A percentile compares a stretch with the other conserved stretches of the same genome.
Conservation (phyloP, 2,329 filamentous ascomycete species). For the Grosmannia penicillata region DNA sequence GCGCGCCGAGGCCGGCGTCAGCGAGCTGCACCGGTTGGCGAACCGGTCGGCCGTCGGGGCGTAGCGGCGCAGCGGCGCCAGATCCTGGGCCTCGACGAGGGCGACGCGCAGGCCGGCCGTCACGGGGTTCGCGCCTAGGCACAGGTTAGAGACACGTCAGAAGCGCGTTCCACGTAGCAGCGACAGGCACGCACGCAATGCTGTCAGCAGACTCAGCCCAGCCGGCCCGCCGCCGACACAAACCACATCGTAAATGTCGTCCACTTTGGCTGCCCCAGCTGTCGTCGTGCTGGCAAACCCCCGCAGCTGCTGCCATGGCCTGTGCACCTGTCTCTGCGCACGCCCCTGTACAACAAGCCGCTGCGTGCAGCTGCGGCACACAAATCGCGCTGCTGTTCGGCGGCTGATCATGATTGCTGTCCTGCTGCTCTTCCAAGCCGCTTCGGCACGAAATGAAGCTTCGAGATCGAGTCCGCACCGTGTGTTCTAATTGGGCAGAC, state of each 20-base stretch:
- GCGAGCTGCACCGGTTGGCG: conserved; percentile 90
- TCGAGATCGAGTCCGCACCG: background rate
- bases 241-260: conserved; percentile 83
- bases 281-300: conserved; percentile 24
- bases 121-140: conserved; percentile 55
- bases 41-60: conserved; percentile 53
- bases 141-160: background rate
- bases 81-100: conserved; percentile 78
- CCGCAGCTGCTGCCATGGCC: conserved; percentile 19
- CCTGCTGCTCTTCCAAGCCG: no score
- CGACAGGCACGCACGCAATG: conserved; percentile 44
- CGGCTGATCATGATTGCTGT: conserved; percentile 6
- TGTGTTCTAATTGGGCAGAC: no score
- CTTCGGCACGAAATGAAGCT: no score
- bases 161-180: background rate
- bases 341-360: conserved; percentile 15
- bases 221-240: conserved; percentile 83
- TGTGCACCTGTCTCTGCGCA: background rate
- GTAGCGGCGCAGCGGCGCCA: conserved; percentile 53
- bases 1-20: conserved; percentile 75
- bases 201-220: conserved; percentile 67
- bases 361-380: conserved; percentile 33
- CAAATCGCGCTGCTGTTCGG: conserved; percentile 5
- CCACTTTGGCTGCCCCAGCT: conserved; percentile 15
- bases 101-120: conserved; percentile 72